Base-by-base conservation (phyloP, 306 rosid genomes). In the Cucumis cinereus region DNA sequence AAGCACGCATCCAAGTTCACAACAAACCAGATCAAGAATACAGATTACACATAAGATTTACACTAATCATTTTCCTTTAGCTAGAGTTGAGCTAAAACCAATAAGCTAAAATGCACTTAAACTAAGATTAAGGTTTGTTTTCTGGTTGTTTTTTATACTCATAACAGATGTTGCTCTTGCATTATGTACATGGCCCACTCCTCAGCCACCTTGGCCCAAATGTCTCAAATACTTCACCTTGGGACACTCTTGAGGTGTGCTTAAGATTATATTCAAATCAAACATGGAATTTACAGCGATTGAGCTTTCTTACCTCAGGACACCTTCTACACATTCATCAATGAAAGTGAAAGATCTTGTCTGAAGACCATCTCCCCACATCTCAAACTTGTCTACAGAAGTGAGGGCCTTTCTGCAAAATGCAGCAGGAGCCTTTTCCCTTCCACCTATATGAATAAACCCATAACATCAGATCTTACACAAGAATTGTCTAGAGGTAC, bases 381-480 rank as follows among this genome's bases (percentile, higher is more conserved):
- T 94, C 91, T 94, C 99, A 83, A 94, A 94, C 77, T 83, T 90
- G 56, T 90, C 96, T 4, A 86, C 80, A 58, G 99, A 82, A 67
- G 96, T 94, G 56, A 86, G 64, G 1, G 96, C 62, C 89, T 94
- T 94, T 13, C 97, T 86, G 77, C 99, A 92, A 81, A 94, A 94
- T 11, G 99, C 99, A 82, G 99, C 99, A 79, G 99, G 98, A 76
- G 99, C 99, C 82, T 94, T 94, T 79, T 94, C 99, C 92, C 99
- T 86, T 43, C 99, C 99, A 79, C 97, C 99, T 94, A 55, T 17
- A 86, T 13, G 63, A 79, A 79, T 64, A 61, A 61, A 81, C 64
- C 12, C 3, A 33, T 49, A 78, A 35, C 59, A 45, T 26, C 26
- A 71, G 43, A 24, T 9, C 58, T 8, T 47, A 16, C 24, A 26